These are phyloP conservation scores for Alternaria alternata DNA, from an alignment of 2,329 filamentous ascomycete species.

Conservation along the genomic window DNA sequence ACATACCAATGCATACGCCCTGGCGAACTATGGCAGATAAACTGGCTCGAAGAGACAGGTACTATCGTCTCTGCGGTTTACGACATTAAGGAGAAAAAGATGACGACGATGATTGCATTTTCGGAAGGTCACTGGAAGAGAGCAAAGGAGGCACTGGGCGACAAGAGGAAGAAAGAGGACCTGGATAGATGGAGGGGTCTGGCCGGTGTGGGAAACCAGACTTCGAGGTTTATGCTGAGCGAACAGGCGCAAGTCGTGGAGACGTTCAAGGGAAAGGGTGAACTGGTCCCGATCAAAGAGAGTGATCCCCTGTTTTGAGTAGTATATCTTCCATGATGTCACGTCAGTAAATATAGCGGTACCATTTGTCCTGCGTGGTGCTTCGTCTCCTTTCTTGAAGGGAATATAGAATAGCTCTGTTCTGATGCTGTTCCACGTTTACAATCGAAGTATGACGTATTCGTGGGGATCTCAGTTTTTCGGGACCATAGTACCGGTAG, in stretches of 20 bases:
- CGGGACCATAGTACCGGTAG: slow-evolving; percentile 3
- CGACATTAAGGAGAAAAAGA: slow-evolving; percentile 59
- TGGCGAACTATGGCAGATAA: slow-evolving; percentile 67
- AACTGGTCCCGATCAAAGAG: slow-evolving; percentile 56
- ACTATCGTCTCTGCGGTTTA: slow-evolving; percentile 65
- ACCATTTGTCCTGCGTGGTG: neutral
- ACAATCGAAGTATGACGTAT: neutral
- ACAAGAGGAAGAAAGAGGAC: slow-evolving; percentile 63
- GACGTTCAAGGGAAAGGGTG: slow-evolving; percentile 59
- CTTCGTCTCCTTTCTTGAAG: neutral
- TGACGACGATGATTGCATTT: slow-evolving; percentile 64
- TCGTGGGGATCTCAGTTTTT: neutral
- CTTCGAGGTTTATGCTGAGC: slow-evolving; percentile 60
- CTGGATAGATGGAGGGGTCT: slow-evolving; percentile 62
- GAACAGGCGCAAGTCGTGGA: slow-evolving; percentile 64
- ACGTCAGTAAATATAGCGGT: neutral
- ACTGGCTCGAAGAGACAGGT: slow-evolving; percentile 69
- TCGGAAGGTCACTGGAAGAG: slow-evolving; percentile 65
- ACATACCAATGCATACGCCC: slow-evolving; percentile 66
- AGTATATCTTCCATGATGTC: neutral
- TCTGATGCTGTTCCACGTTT: neutral
- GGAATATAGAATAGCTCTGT: neutral
- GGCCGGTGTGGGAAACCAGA: slow-evolving; percentile 60
- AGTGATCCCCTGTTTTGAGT: slow-evolving; percentile 29
- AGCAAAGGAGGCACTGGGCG: slow-evolving; percentile 60